phyloP scores from a whole-genome alignment of 805 yeast genomes.

The Nakazawaea ernobii region DNA sequence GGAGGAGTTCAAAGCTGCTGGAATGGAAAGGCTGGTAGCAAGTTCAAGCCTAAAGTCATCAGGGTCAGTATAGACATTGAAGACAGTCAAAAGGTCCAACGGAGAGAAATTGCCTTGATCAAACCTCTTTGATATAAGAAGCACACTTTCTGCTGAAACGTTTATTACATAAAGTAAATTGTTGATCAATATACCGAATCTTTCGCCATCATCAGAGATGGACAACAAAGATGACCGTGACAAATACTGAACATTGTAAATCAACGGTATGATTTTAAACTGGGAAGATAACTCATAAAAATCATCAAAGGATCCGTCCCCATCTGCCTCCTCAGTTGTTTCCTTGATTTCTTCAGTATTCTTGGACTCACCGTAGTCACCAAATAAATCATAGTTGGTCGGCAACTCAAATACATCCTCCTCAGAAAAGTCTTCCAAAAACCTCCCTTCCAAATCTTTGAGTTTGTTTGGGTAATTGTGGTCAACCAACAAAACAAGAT shows the following conservation, averaged over 20 bases:
- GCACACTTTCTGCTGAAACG: constrained; percentile 3
- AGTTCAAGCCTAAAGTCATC: constrained; percentile 4
- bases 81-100: constrained; percentile 5
- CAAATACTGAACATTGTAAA: constrained; percentile 7
- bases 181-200: constrained; percentile 7
- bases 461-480: background rate
- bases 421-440: constrained; percentile 7
- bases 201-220: constrained; percentile 7
- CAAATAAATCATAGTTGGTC: constrained; percentile 15
- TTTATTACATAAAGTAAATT: constrained; percentile 5
- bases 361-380: constrained; percentile 18
- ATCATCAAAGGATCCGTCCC: background rate
- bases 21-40: background rate
- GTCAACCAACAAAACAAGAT: constrained; percentile 7
- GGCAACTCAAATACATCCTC: background rate
- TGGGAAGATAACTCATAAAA: background rate
- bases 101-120: background rate
- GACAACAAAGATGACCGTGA: constrained; percentile 7
- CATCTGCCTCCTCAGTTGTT: constrained; percentile 24
- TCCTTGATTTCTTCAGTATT: constrained; percentile 17
- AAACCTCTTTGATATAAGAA: background rate
- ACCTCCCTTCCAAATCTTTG: constrained; percentile 1
- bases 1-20: background rate
- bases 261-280: constrained; percentile 7
- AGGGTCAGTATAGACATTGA: constrained; percentile 4